Conservation (phyloP, 495 filamentous ascomycete genomes). For the Penicillium psychrofluorescens region DNA sequence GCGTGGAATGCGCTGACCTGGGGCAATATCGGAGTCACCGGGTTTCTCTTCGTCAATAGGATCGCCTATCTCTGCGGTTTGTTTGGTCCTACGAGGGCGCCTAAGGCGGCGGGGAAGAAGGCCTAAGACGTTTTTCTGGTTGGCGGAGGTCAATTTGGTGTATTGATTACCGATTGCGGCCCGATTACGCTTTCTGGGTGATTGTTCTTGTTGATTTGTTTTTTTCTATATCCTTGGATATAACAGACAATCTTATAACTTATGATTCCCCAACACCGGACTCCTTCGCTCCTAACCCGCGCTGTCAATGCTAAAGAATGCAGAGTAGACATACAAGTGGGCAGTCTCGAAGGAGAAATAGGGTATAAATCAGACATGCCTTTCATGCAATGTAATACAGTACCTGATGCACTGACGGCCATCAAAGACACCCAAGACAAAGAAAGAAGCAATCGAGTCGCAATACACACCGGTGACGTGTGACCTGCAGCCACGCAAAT, state of each 20-base stretch:
- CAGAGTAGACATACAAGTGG: background rate
- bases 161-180: too few species aligned
- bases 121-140: conserved; percentile 6
- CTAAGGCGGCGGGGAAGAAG: conserved; percentile 18
- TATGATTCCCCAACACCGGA: background rate
- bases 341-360: too few species aligned
- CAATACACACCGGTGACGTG: background rate
- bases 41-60: conserved; percentile 47
- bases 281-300: background rate
- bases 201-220: too few species aligned
- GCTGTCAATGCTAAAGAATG: background rate
- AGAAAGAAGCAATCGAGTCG: background rate
- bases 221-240: too few species aligned
- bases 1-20: conserved; percentile 64
- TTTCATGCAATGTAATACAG: too few species aligned
- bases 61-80: conserved; percentile 48
- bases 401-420: background rate
- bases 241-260: too few species aligned
- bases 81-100: conserved; percentile 41
- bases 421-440: background rate
- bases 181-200: too few species aligned
- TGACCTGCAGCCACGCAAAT: background rate
- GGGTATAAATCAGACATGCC: too few species aligned
- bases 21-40: conserved; percentile 64
- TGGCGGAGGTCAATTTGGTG: background rate